Conservation (phyloP, 441 rosid species). For the Sinapis alba region DNA sequence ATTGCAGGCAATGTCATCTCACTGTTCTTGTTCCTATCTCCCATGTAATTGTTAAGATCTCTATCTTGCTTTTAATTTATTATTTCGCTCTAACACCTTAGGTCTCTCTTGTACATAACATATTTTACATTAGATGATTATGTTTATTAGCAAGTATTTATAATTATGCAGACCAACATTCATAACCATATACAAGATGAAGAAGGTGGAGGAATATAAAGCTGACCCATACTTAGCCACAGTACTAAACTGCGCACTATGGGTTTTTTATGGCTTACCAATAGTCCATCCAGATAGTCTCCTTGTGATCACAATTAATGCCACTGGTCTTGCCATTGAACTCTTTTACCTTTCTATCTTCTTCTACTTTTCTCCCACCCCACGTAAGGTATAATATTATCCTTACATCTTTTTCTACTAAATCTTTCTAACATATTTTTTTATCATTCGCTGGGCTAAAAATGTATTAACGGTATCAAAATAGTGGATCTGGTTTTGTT, state of each 20-base stretch:
- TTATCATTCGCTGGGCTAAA: background rate
- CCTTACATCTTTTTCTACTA: background rate
- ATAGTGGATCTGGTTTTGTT: background rate
- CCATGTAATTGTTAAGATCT: slow-evolving; percentile 15
- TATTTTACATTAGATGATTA: background rate
- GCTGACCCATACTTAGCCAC: slow-evolving; percentile 77
- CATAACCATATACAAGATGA: slow-evolving; percentile 49
- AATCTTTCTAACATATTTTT: background rate
- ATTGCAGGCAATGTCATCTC: slow-evolving; percentile 45
- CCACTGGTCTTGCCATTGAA: slow-evolving; percentile 56
- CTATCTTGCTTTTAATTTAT: background rate
- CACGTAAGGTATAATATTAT: slow-evolving; percentile 41
- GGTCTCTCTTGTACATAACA: background rate
- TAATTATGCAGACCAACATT: slow-evolving; percentile 62
- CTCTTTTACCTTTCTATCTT: slow-evolving; percentile 49
- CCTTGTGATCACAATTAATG: slow-evolving; percentile 65
- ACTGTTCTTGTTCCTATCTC: slow-evolving; percentile 42
- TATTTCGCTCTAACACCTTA: background rate
- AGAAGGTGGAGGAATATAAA: slow-evolving; percentile 58
- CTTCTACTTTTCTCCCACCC: slow-evolving; percentile 49
- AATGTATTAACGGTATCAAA: background rate
- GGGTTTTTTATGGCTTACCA: slow-evolving; percentile 79
- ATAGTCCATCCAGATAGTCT: slow-evolving; percentile 58
- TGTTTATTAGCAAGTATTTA: background rate
- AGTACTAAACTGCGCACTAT: slow-evolving; percentile 61